phyloP scores from a whole-genome alignment of 768 basidiomycete genomes.

The Kwoniella sp. region DNA sequence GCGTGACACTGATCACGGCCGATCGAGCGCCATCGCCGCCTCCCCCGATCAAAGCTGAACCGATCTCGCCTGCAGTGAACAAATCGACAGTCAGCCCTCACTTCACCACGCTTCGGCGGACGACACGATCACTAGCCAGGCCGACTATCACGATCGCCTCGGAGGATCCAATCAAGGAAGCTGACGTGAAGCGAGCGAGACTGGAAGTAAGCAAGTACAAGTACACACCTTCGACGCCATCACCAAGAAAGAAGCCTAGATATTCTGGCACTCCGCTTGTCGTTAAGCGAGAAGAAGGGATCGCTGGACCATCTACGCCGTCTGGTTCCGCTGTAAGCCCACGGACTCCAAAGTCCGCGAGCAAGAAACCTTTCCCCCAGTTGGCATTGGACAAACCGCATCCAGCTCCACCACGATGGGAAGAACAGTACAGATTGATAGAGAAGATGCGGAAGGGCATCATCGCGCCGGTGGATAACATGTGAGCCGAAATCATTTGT shows the following conservation, averaged over 20 bases:
- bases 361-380: conserved; percentile 44
- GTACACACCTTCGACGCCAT: conserved; percentile 17
- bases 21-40: not conserved
- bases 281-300: conserved; percentile 19
- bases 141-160: not conserved
- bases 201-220: conserved; percentile 14
- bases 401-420: conserved; percentile 50
- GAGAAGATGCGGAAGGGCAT: conserved; percentile 73
- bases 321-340: not conserved
- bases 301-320: not conserved
- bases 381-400: conserved; percentile 51
- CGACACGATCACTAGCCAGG: conserved; percentile 16
- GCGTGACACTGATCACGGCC: not conserved
- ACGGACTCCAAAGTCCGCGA: conserved; percentile 32
- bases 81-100: not conserved
- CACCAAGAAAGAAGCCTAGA: conserved; percentile 26
- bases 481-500: conserved; percentile 24
- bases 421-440: conserved; percentile 59
- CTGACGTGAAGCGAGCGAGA: not conserved
- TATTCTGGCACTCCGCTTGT: not conserved
- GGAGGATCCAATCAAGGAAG: not conserved
- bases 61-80: not conserved
- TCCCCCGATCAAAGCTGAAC: conserved; percentile 7
- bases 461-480: conserved; percentile 83
- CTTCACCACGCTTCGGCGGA: conserved; percentile 26